Evolutionary conservation across 768 basidiomycete genomes (phyloP).

Genomic region (Trichaptum fuscoviolaceum): DNA sequence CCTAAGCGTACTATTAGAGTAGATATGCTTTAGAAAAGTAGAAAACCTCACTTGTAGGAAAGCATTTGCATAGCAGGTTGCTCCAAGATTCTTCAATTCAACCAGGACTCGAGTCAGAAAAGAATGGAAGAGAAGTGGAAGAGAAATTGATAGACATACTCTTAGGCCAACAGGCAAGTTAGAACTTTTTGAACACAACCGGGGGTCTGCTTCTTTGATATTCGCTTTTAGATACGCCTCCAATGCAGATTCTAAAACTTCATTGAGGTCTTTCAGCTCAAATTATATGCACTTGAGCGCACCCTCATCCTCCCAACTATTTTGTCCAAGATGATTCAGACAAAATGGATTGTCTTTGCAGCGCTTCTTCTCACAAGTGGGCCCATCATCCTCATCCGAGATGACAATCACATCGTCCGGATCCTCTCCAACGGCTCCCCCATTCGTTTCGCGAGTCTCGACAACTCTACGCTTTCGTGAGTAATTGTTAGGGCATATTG

Average conservation of each 20-base stretch:
- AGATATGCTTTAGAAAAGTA: background rate
- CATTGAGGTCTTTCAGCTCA: constrained; percentile 7
- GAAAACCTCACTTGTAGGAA: constrained; percentile 67
- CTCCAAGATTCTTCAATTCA: constrained; percentile 75
- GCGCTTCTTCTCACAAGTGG: constrained; percentile 48
- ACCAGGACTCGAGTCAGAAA: background rate
- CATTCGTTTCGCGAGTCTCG: constrained; percentile 10
- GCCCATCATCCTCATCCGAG: constrained; percentile 54
- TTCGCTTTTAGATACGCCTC: constrained; percentile 47
- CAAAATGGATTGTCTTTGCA: constrained; percentile 83
- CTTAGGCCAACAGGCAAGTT: constrained; percentile 71
- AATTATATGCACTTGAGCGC: constrained; percentile 10
- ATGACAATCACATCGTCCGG: constrained; percentile 64
- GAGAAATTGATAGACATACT: constrained; percentile 33
- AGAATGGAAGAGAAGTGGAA: too few relatives aligned
- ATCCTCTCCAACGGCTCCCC: constrained; percentile 29
- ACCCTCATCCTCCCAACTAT: constrained; percentile 76
- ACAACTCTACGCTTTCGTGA: constrained; percentile 19
- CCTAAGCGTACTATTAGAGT: constrained; percentile 37
- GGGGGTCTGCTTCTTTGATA: constrained; percentile 53
- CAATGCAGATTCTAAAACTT: constrained; percentile 41
- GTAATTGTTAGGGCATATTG: constrained; percentile 58
- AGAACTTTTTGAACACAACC: constrained; percentile 40
- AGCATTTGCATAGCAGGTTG: constrained; percentile 96
- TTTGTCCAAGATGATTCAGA: constrained; percentile 82